Evolutionary conservation across 2,329 filamentous ascomycete genomes (phyloP).

Genomic region (Helminthosporium solani): DNA sequence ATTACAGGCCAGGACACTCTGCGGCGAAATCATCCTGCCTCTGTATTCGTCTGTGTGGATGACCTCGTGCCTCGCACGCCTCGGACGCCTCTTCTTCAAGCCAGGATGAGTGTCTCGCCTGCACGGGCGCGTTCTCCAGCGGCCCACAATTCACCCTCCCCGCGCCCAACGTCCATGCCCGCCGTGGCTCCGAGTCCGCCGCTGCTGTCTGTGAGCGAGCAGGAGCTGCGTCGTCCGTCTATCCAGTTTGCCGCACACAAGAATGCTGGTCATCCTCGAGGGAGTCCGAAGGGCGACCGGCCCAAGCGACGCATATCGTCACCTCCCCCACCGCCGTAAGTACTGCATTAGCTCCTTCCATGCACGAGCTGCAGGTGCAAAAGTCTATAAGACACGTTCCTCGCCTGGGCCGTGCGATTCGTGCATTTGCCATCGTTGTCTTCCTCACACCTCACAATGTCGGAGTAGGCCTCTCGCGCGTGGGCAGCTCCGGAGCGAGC

Average conservation of each 20-base stretch:
- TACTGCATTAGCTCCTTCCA: constrained; percentile 15
- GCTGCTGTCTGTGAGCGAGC: constrained; percentile 21
- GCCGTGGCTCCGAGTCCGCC: constrained; percentile 28
- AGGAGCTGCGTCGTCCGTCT: constrained; percentile 38
- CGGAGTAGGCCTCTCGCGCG: constrained; percentile 25
- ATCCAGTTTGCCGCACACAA: constrained; percentile 42
- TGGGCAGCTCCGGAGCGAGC: constrained; percentile 19
- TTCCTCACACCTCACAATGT: constrained; percentile 17
- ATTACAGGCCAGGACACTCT: constrained; percentile 23
- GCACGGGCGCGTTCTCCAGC: constrained; percentile 33
- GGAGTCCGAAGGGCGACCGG: constrained; percentile 33
- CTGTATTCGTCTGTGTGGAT: constrained; percentile 21
- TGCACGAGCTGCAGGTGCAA: constrained; percentile 3
- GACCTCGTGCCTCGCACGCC: constrained; percentile 19
- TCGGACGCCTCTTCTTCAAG: constrained; percentile 10
- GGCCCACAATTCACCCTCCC: constrained; percentile 7
- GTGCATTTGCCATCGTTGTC: constrained; percentile 1
- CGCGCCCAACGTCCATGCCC: constrained; percentile 16
- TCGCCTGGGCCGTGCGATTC: constrained; percentile 7
- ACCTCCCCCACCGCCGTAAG: constrained; percentile 46
- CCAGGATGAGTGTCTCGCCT: constrained; percentile 39
- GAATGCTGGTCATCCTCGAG: constrained; percentile 32
- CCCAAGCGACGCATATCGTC: constrained; percentile 41
- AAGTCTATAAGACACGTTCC: constrained; percentile 11
- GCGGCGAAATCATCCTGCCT: constrained; percentile 10